Percentiles rank a stretch among this genome's conserved stretches.
Evolutionary conservation across 2,329 filamentous ascomycete species (phyloP).

Genomic region (Canariomyces notabilis): DNA sequence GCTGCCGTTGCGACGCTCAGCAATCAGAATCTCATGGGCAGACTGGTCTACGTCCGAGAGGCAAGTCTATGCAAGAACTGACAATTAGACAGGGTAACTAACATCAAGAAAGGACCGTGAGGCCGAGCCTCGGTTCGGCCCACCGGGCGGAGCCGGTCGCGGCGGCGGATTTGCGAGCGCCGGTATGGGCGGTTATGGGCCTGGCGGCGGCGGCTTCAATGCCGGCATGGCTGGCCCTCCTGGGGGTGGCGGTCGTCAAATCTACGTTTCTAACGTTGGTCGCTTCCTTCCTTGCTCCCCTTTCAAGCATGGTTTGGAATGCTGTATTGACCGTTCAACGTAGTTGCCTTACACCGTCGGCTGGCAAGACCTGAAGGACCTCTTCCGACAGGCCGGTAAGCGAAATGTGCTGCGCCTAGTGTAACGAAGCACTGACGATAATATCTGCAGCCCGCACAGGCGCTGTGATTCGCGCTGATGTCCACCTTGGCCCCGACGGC

Average conservation of each 20-base stretch:
- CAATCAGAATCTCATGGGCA: slow-evolving; percentile 98
- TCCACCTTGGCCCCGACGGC: slow-evolving; percentile 86
- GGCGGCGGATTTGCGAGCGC: slow-evolving; percentile 60
- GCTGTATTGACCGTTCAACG: slow-evolving; percentile 24
- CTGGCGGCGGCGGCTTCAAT: slow-evolving; percentile 54
- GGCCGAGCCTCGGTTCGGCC: slow-evolving; percentile 92
- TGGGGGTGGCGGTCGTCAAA: slow-evolving; percentile 72
- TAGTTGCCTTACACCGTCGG: slow-evolving; percentile 96
- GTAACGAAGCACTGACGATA: slow-evolving; percentile 15
- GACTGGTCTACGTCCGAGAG: slow-evolving; percentile 97
- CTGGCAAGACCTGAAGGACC: slow-evolving; percentile 98
- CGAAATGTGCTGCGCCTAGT: slow-evolving; percentile 23
- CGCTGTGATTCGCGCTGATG: slow-evolving; percentile 87
- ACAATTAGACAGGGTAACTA: slow-evolving; percentile 3
- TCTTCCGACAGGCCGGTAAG: slow-evolving; percentile 97
- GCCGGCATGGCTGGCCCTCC: slow-evolving; percentile 44
- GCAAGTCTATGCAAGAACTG: slow-evolving; percentile 45
- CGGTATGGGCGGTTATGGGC: slow-evolving; percentile 46
- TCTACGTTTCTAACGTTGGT: slow-evolving; percentile 98
- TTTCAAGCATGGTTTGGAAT: not conserved
- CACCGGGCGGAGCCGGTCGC: slow-evolving; percentile 58
- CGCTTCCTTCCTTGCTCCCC: slow-evolving; percentile 25
- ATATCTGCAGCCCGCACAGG: slow-evolving; percentile 53
- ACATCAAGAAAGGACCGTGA: slow-evolving; percentile 72
- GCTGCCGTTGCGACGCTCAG: slow-evolving; percentile 94